Evolutionary conservation across 768 basidiomycete species (phyloP).

Genomic region (Gloeopeniophorella convolvens): DNA sequence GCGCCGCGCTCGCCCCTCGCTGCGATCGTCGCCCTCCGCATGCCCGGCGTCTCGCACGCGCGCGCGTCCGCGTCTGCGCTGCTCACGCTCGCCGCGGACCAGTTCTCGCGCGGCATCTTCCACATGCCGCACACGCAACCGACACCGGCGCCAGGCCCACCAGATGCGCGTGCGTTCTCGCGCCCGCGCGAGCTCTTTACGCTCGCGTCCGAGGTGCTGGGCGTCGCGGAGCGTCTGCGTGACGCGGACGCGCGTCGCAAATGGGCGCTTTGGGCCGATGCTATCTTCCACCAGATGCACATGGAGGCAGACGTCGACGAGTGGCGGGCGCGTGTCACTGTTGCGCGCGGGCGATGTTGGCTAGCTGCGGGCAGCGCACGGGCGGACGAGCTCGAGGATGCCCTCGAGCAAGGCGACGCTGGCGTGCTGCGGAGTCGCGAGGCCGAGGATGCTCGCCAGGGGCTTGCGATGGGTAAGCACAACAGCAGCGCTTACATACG

Average conservation of each 20-base stretch:
- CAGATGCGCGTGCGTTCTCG: conserved; percentile 33
- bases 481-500: no score
- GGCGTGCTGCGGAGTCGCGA: conserved; percentile 39
- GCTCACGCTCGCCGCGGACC: conserved; percentile 57
- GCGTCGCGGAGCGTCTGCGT: conserved; percentile 51
- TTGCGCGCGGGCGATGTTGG: conserved; percentile 48
- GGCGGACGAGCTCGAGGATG: conserved; percentile 50
- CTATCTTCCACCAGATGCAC: conserved; percentile 57
- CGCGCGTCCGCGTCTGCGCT: conserved; percentile 42
- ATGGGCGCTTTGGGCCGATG: conserved; percentile 59
- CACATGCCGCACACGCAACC: conserved; percentile 54
- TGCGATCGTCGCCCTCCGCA: conserved; percentile 40
- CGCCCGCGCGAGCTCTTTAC: conserved; percentile 55
- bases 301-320: conserved; percentile 50
- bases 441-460: conserved; percentile 51
- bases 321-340: conserved; percentile 41
- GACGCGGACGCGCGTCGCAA: conserved; percentile 38
- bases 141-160: neutral
- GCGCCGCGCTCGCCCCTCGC: conserved; percentile 41
- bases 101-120: conserved; percentile 62
- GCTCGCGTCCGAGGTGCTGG: conserved; percentile 54
- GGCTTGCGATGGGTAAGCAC: conserved; percentile 39
- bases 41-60: conserved; percentile 43
- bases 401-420: conserved; percentile 39
- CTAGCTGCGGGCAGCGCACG: conserved; percentile 49